A percentile compares a stretch with the other conserved stretches of the same genome.
phyloP scores from a whole-genome alignment of 2,329 filamentous ascomycete genomes.

The Stachybotrys echinatus region DNA sequence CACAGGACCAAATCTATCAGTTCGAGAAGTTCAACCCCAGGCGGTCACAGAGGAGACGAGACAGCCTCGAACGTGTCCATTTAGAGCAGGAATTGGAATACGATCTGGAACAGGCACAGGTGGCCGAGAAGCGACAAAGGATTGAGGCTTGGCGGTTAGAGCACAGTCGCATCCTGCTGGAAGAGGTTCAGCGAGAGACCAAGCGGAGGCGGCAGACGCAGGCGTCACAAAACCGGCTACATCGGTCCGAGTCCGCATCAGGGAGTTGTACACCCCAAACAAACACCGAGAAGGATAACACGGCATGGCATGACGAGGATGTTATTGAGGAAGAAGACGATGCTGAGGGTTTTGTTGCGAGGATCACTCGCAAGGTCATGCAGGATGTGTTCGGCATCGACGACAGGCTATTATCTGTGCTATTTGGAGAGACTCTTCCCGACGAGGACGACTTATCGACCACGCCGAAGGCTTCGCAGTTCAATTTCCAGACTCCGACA shows the following conservation, averaged over 20 bases:
- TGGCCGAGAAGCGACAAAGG: constrained; percentile 70
- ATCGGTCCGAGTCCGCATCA: constrained; percentile 17
- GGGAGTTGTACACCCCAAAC: constrained; percentile 14
- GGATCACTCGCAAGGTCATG: constrained; percentile 81
- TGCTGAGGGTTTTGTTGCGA: constrained; percentile 68
- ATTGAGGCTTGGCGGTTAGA: constrained; percentile 92
- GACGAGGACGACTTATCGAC: constrained; percentile 41
- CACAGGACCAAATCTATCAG: constrained; percentile 83
- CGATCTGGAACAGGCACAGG: constrained; percentile 51
- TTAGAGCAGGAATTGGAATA: constrained; percentile 46
- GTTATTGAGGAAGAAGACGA: constrained; percentile 38
- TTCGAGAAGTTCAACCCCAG: constrained; percentile 82
- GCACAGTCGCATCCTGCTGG: constrained; percentile 77
- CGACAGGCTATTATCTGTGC: constrained; percentile 74
- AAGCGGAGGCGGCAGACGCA: constrained; percentile 60
- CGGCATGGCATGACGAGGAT: constrained; percentile 51
- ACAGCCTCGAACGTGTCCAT: constrained; percentile 47
- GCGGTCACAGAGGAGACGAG: constrained; percentile 49
- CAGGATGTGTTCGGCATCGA: constrained; percentile 88
- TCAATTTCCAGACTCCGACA: constrained; percentile 20
- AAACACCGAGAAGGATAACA: constrained; percentile 30
- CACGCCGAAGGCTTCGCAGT: constrained; percentile 38
- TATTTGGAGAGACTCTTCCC: constrained; percentile 77
- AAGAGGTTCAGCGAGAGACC: constrained; percentile 87
- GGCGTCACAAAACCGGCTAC: constrained; percentile 28